These are phyloP conservation scores for Fusarium sp. DNA, from an alignment of 2,329 filamentous ascomycete genomes.

Conservation along the genomic window DNA sequence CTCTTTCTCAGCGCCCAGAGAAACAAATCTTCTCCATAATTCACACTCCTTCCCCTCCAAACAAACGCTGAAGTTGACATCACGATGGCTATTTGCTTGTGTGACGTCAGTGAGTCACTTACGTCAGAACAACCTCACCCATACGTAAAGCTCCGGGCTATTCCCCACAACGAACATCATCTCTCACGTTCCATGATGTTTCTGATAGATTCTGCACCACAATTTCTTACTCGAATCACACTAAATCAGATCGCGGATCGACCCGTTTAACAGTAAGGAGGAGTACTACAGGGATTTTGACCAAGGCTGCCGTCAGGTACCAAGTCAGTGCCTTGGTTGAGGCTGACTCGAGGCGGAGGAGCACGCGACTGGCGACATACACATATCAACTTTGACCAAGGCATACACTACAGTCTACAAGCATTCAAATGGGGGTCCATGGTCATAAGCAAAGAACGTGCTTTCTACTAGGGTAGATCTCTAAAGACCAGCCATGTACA, in stretches of 20 bases:
- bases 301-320: constrained; percentile 27
- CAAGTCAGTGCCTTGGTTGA: constrained; percentile 21
- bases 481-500: constrained; percentile 3
- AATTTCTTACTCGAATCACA: constrained; percentile 8
- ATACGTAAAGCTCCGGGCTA: constrained; percentile 35
- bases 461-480: constrained; percentile 8
- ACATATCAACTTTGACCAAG: constrained; percentile 17
- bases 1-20: background rate
- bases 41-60: background rate
- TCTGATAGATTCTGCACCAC: constrained; percentile 26
- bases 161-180: constrained; percentile 36
- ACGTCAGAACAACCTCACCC: constrained; percentile 39
- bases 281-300: constrained; percentile 16
- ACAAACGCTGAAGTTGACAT: constrained; percentile 17
- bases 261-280: constrained; percentile 6
- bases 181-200: constrained; percentile 4
- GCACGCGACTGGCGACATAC: constrained; percentile 13
- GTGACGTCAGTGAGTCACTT: constrained; percentile 45
- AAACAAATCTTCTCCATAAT: constrained; percentile 9
- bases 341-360: constrained; percentile 8
- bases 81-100: constrained; percentile 22
- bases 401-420: background rate
- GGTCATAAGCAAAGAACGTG: background rate
- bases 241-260: constrained; percentile 22
- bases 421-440: constrained; percentile 1